Evolutionary conservation across 371 early-diverging fungal species (phyloP).

Genomic region (Syncephalastrum racemosum): DNA sequence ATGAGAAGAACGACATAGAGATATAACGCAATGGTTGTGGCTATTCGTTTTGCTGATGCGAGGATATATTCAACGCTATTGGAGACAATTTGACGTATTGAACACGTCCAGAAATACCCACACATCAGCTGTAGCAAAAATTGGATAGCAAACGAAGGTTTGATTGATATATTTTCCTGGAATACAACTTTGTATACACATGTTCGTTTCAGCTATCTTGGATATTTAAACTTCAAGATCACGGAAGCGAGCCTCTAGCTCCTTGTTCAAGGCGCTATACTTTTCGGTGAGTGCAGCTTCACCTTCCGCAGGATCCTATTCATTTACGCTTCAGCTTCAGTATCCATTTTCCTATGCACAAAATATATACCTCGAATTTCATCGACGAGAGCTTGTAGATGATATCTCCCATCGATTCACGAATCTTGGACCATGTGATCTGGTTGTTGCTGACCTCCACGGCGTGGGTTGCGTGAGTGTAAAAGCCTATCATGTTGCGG

Average conservation of each 20-base stretch:
- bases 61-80: too few species aligned
- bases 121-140: too few species aligned
- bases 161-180: too few species aligned
- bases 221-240: conserved; percentile 50
- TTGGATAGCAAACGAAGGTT: too few species aligned
- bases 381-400: conserved; percentile 97
- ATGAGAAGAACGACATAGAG: too few species aligned
- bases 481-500: conserved; percentile 97
- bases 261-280: conserved; percentile 86
- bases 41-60: too few species aligned
- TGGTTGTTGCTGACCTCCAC: conserved; percentile 90
- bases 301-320: conserved; percentile 92
- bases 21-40: too few species aligned
- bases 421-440: conserved; percentile 95
- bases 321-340: not conserved
- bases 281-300: conserved; percentile 81
- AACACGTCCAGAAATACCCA: too few species aligned
- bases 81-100: too few species aligned
- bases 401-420: conserved; percentile 92
- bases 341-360: too few species aligned
- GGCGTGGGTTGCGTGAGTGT: conserved; percentile 90
- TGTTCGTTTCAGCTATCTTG: conserved; percentile 5
- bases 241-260: conserved; percentile 95
- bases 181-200: too few species aligned
- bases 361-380: conserved; percentile 90